These are phyloP conservation scores for Leccinum variabile DNA, from an alignment of 1,284 basidiomycete species.

Conservation along the genomic window DNA sequence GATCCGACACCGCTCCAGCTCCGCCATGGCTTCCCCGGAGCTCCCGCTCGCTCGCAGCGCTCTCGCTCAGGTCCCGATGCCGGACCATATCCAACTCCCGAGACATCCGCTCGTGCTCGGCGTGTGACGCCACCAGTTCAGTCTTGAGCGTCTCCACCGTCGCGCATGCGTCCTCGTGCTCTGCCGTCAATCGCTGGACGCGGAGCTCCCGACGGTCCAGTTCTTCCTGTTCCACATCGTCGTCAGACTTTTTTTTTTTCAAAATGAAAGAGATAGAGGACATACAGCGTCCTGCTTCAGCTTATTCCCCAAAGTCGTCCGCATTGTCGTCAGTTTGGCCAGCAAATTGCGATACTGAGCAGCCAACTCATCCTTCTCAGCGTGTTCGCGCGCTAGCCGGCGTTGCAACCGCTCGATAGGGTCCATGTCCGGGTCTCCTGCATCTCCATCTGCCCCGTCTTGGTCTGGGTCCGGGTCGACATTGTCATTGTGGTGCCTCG, in stretches of 20 bases:
- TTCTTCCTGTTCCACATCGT: slow-evolving; percentile 71
- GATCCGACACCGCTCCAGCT: slow-evolving; percentile 80
- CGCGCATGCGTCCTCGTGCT: slow-evolving; percentile 70
- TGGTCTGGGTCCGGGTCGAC: slow-evolving; percentile 5
- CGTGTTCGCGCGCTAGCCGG: slow-evolving; percentile 59
- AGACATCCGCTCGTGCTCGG: slow-evolving; percentile 69
- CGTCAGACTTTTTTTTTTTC: slow-evolving; percentile 24
- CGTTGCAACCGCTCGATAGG: slow-evolving; percentile 50
- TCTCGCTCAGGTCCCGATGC: slow-evolving; percentile 66
- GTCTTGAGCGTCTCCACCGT: slow-evolving; percentile 75
- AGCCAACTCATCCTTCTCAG: slow-evolving; percentile 85
- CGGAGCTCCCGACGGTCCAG: slow-evolving; percentile 86
- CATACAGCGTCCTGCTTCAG: slow-evolving; percentile 94
- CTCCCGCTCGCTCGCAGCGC: slow-evolving; percentile 73
- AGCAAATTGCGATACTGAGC: slow-evolving; percentile 86
- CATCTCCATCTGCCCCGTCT: slow-evolving; percentile 11
- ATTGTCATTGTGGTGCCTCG: slow-evolving; percentile 18
- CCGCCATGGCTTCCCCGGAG: slow-evolving; percentile 75
- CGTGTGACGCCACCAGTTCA: slow-evolving; percentile 74
- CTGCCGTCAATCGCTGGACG: slow-evolving; percentile 71
- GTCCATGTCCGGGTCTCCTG: slow-evolving; percentile 32
- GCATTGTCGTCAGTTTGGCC: slow-evolving; percentile 90
- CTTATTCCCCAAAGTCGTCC: slow-evolving; percentile 91
- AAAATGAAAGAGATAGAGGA: slow-evolving; percentile 19
- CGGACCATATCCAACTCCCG: slow-evolving; percentile 70